Percentiles rank a stretch among this genome's conserved stretches.
Conservation (phyloP, 306 rosid genomes). For the Betula pendula region DNA sequence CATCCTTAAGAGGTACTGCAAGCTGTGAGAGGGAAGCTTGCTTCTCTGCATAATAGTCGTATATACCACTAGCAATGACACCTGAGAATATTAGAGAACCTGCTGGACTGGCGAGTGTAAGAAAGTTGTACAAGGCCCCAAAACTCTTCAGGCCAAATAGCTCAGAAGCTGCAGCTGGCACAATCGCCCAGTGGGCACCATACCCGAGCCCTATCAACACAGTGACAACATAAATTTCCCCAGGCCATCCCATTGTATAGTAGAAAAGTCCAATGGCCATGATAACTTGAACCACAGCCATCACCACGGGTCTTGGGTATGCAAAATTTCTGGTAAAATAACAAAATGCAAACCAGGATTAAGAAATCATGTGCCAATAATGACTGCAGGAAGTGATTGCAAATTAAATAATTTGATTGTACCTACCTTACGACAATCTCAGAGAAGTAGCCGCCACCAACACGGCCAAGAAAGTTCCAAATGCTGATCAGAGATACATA, state of each 20-base stretch:
- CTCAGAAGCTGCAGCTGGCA: conserved; percentile 39
- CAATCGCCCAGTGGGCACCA: conserved; percentile 55
- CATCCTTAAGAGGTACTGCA: conserved; percentile 17
- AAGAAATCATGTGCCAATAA: not conserved
- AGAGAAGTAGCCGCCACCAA: conserved; percentile 82
- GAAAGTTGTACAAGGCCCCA: conserved; percentile 68
- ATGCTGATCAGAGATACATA: conserved; percentile 79
- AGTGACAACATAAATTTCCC: conserved; percentile 43
- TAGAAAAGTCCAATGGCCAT: conserved; percentile 44
- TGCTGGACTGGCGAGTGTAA: conserved; percentile 57
- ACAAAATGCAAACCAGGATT: not conserved
- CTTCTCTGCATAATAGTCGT: conserved; percentile 65
- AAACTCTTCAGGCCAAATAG: conserved; percentile 74
- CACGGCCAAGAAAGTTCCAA: conserved; percentile 92
- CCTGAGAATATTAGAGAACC: conserved; percentile 73
- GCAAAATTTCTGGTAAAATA: conserved; percentile 31
- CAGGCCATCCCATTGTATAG: conserved; percentile 36
- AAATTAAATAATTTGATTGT: conserved; percentile 3
- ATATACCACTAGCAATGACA: conserved; percentile 57
- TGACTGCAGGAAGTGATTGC: not conserved
- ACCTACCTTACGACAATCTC: conserved; percentile 89
- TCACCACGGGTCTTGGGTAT: conserved; percentile 40
- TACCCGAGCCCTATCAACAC: conserved; percentile 46
- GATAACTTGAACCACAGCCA: conserved; percentile 34
- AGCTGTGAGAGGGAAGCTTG: too few species aligned